Conservation (phyloP, 495 filamentous ascomycete species). For the Lichenothelia convexa region DNA sequence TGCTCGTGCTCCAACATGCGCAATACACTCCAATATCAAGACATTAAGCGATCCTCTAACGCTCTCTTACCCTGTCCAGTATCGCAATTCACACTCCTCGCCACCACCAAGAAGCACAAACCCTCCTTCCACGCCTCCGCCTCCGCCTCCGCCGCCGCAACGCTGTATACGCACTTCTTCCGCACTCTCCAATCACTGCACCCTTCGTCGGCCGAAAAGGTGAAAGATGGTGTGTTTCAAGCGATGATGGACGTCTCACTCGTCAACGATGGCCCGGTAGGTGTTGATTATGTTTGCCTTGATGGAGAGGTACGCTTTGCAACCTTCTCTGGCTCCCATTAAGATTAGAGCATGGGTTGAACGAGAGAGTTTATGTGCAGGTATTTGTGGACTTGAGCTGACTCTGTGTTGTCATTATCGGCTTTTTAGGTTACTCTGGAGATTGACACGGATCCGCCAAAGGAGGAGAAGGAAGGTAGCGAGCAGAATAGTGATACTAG, state of each 20-base stretch:
- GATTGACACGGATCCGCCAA: constrained; percentile 41
- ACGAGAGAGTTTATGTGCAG: no score
- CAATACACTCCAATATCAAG: not conserved
- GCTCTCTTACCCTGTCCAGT: constrained; percentile 32
- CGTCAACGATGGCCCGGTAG: constrained; percentile 87
- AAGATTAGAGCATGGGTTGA: constrained; percentile 3
- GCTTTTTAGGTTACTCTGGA: constrained; percentile 41
- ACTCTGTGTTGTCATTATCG: constrained; percentile 3
- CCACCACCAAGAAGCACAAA: constrained; percentile 80
- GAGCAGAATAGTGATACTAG: no score
- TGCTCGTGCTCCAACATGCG: no score
- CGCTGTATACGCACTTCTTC: constrained; percentile 68
- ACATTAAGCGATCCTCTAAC: not conserved
- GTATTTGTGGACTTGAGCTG: no score
- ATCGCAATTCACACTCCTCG: constrained; percentile 95
- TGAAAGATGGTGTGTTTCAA: constrained; percentile 90
- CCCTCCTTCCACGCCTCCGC: constrained; percentile 90
- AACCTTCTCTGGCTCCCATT: not conserved
- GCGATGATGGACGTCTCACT: constrained; percentile 97
- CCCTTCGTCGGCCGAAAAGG: constrained; percentile 47
- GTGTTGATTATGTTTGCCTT: constrained; percentile 46
- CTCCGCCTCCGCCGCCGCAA: constrained; percentile 52
- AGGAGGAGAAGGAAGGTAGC: constrained; percentile 32
- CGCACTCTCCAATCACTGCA: constrained; percentile 58
- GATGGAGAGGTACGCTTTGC: constrained; percentile 39